phyloP scores from a whole-genome alignment of 2,329 filamentous ascomycete genomes.

The Amauroascus verrucosus region DNA sequence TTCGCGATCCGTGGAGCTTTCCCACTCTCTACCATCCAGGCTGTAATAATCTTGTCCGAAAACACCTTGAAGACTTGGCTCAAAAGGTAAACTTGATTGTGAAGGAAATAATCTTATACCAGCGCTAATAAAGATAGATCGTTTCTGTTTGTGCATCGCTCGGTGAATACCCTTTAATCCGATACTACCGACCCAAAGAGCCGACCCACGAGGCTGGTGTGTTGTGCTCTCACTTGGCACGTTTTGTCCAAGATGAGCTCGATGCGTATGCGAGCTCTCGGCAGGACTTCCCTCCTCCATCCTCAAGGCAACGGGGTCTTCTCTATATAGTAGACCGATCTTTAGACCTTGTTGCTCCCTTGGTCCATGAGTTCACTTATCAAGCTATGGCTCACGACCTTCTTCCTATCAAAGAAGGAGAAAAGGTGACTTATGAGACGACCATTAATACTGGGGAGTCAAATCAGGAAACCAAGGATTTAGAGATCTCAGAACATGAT shows the following conservation, averaged over 20 bases:
- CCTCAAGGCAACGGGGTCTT: conserved; percentile 64
- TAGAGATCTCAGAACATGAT: conserved; percentile 84
- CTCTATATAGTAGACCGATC: conserved; percentile 82
- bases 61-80: conserved; percentile 73
- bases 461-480: conserved; percentile 70
- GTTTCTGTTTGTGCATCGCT: conserved; percentile 79
- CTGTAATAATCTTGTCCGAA: conserved; percentile 72
- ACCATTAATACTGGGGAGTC: conserved; percentile 61
- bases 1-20: conserved; percentile 93
- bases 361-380: conserved; percentile 95
- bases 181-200: conserved; percentile 71
- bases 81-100: conserved; percentile 58
- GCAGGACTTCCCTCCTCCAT: conserved; percentile 66
- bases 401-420: conserved; percentile 73
- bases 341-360: conserved; percentile 80
- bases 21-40: conserved; percentile 81
- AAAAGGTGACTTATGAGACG: conserved; percentile 79
- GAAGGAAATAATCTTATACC: background rate
- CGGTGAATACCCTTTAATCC: conserved; percentile 87
- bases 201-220: conserved; percentile 79
- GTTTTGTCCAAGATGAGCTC: conserved; percentile 83
- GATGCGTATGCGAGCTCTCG: conserved; percentile 82
- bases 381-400: conserved; percentile 97
- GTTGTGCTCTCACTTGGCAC: conserved; percentile 74
- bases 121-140: conserved; percentile 44